Evolutionary conservation across 306 rosid genomes (phyloP), one percentile per base, ranked within the genome.

Genomic region (Lablab purpureus): DNA sequence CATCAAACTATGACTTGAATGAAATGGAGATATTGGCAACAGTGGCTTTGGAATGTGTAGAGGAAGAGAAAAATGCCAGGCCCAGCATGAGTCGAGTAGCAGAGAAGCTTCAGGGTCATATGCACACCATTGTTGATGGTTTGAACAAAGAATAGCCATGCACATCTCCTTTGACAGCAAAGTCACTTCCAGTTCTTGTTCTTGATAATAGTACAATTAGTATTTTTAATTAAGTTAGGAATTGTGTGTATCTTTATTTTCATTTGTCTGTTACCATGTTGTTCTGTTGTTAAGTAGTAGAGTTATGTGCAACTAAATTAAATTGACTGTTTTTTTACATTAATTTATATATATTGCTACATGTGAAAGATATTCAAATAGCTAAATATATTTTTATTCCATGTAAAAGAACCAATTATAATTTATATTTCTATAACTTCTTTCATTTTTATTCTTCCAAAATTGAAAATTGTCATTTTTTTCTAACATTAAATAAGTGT

Each of bases 1-100:
- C 19, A 43, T 45, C 82, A 58, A 22, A 58, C 27, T 79, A 79
- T 70, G 71, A 45, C 34, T 10, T 28, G 6, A 8, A 18, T 15
- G 17, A 69, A 14, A 13, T 78, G 71, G 62, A 78, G 49, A 56
- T 64, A 18, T 56, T 78, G 50, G 70, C 76, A 55, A 78, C 55
- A 3, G 70, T 78, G 25, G 82, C 82, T 43, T 58, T 78, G 77
- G 82, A 78, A 13, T 78, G 82, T 58, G 82, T 78, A 0, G 71
- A 11, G 6, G 82, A 69, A 28, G 77, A 78, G 36, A 78, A 58
- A 69, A 18, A 58, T 19, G 19, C 2, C 0, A 78, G 82, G 47
- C 82, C 77, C 40, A 69, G 51, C 41, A 78, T 78, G 82, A 69
- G 82, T 14, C 77, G 70, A 56, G 77, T 78, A 1, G 51, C 32